Conservation (phyloP, 208 protist species). For the Crithidia brevicula region DNA sequence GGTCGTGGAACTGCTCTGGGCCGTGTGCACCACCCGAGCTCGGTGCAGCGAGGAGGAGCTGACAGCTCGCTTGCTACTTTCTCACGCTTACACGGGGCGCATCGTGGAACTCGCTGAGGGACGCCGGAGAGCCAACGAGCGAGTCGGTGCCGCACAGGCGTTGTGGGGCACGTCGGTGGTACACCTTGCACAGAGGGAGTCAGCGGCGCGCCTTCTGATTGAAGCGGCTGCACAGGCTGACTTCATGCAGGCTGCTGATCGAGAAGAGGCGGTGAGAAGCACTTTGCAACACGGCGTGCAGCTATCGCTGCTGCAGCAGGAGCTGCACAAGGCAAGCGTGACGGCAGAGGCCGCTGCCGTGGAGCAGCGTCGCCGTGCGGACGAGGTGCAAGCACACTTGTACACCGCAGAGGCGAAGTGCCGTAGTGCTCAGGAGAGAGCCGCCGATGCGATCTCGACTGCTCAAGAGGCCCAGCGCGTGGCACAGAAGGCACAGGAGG, state of each 20-base stretch:
- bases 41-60: neutral
- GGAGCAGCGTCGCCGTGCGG: neutral
- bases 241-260: neutral
- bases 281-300: neutral
- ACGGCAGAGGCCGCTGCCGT: neutral
- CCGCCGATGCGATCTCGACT: neutral
- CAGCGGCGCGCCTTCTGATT: constrained; percentile 3
- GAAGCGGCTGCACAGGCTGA: neutral
- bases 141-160: neutral
- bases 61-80: too few species aligned
- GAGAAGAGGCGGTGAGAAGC: neutral
- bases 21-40: neutral
- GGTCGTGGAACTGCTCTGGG: constrained; percentile 5
- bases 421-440: neutral
- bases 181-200: neutral
- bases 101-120: too few species aligned
- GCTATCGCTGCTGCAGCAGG: neutral
- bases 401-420: neutral
- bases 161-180: neutral
- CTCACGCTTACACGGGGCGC: too few species aligned
- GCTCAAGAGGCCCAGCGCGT: constrained; percentile 10
- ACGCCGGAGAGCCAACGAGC: neutral
- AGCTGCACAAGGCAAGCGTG: neutral
- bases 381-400: constrained; percentile 1
- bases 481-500: neutral